Conservation (phyloP, 371 early-diverging fungal species). For the Mortierella sp. region DNA sequence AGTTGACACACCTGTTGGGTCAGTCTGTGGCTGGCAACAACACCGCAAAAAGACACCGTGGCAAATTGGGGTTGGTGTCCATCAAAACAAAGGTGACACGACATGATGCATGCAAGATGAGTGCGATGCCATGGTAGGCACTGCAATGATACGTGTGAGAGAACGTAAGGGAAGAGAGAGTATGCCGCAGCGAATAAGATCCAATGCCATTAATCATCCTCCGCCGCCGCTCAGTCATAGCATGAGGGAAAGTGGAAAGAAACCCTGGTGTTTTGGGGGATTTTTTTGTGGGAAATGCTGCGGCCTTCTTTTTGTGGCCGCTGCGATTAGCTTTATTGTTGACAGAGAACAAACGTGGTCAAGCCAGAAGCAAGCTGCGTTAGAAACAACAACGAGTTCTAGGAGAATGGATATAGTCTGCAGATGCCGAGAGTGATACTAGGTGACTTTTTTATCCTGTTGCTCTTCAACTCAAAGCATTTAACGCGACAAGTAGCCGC, state of each 20-base stretch:
- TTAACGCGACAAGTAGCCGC: no score
- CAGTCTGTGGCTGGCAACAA: not conserved
- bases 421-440: no score
- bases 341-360: not conserved
- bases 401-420: no score
- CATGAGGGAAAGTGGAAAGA: not conserved
- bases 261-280: not conserved
- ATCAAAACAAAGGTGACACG: not conserved
- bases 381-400: no score
- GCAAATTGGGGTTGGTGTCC: not conserved
- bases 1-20: not conserved
- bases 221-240: not conserved
- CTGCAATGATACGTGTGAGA: not conserved
- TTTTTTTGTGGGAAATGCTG: not conserved
- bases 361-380: not conserved
- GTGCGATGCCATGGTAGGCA: not conserved
- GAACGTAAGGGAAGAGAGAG: not conserved
- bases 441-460: no score
- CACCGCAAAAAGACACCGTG: not conserved
- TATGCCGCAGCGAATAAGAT: not conserved
- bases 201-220: not conserved
- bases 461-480: no score
- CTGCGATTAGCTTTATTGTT: not conserved
- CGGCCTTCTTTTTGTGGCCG: not conserved
- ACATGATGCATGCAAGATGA: not conserved